Base-by-base conservation (phyloP, 2,329 filamentous ascomycete genomes). In the Byssochlamys sp. region DNA sequence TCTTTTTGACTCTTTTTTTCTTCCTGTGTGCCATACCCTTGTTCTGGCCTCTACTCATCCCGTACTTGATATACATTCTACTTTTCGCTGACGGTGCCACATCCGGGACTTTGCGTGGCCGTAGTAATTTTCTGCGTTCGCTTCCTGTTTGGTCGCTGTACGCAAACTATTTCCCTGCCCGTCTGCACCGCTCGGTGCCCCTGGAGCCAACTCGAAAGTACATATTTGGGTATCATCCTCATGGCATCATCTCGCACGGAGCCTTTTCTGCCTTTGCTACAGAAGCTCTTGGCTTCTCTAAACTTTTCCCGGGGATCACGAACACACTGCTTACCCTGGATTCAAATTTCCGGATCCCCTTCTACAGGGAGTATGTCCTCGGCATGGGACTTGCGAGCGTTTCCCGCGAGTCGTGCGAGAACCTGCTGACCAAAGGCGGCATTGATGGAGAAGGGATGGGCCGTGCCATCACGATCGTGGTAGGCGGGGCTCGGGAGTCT, bases 191-290 rank as follows among this genome's bases (percentile, higher is more conserved):
- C 63, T 94, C 90, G 3, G 82, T 88, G 63, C 81, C 87, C 57
- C 82, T 99, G 5, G 83, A 88, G 25, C 82, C 90, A 0, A 90
- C 87, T 1, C 81, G 91, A 61, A 96, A 95, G 74, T 99, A 97
- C 76, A 91, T 99, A 61, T 91, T 99, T 66, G 92, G 92, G 51
- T 97, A 97, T 72, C 94, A 97, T 67, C 94, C 94, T 0, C 94
- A 99, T 69, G 92, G 94, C 26, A 97, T 99, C 72, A 96, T 99
- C 67, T 94, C 89, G 4, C 90, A 96, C 66, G 94, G 92, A n/a
- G 92, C 91, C 0, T 96, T 92, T 76, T 89, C 86, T 4, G 89
- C 91, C 4, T 97, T 97, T 68, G 89, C 82, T 3, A 97, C 92
- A 0, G 91, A 96, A 66, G 90, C 90, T 0, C 80, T 96, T 0